Evolutionary conservation across 306 rosid genomes (phyloP), one percentile per base, ranked within the genome.

Genomic region (Prunus dulcis): DNA sequence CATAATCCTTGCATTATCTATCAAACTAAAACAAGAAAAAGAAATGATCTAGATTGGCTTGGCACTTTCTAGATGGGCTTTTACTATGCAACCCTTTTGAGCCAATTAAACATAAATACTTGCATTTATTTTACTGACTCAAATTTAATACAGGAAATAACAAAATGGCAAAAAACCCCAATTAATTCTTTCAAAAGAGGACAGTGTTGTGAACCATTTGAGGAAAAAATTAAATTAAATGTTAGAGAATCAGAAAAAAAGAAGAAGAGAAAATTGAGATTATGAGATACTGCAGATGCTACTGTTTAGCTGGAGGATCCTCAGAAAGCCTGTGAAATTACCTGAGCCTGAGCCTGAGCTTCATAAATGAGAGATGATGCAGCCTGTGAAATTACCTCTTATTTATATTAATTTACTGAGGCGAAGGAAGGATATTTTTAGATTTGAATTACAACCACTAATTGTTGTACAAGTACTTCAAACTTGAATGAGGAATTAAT

Each of bases 181-280:
- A 28, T 68, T 49, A 69, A 60, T 67, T 61, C 9, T 61, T 28
- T 46, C 67, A 25, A 9, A 30, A 28, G 22, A 62, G 28, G 73
- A 78, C 64, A 78, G 60, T 19, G n/a, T 67, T 64, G 41, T 45
- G 47, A 58, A 57, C n/a, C 3, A 78, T 51, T 34, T 72, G 61
- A 57, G 75, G 69, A 43, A 77, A 7, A 51, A 50, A 58, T 60
- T 47, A 18, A 73, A 72, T 43, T 9, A 12, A 38, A 4, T 25
- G 78, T 32, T 34, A 76, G 32, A 41, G 25, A 64, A 4, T 2
- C 13, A 18, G 67, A 60, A 50, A 78, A 4, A 27, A 74, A 9
- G 2, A 43, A 69, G 6, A 15, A 15, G 5, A 23, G 41, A 12
- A 69, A 5, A 30, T 61, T 62, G 46, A 78, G 82, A 32, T 73